Evolutionary conservation across 805 yeast species (phyloP).

Genomic region (Saccharomycopsis fermentans): DNA sequence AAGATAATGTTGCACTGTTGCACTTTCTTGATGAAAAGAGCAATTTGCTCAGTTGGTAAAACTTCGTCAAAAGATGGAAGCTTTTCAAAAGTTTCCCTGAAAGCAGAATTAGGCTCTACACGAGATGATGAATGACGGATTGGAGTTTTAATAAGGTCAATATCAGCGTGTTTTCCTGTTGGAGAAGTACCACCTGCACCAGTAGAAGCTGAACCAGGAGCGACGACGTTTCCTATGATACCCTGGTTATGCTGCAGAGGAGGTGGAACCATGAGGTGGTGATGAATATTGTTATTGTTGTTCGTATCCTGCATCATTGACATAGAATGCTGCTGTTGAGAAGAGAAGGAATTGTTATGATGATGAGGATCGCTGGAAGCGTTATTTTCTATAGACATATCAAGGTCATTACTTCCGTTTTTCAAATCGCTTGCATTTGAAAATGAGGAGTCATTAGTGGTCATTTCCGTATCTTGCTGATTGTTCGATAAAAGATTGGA

Average conservation of each 20-base stretch:
- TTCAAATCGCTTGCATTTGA: not conserved
- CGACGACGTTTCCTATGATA: constrained; percentile 11
- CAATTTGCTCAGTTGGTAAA: constrained; percentile 67
- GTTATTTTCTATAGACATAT: not conserved
- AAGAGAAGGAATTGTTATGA: not conserved
- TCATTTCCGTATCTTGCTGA: not conserved
- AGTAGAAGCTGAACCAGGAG: constrained; percentile 36
- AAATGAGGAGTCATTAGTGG: not conserved
- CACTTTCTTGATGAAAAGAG: constrained; percentile 74
- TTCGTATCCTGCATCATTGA: not conserved
- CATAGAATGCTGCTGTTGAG: constrained; percentile 1
- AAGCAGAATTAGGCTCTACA: constrained; percentile 64
- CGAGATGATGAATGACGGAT: constrained; percentile 88
- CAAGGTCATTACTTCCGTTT: not conserved
- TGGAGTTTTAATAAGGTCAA: constrained; percentile 77
- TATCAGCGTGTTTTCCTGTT: constrained; percentile 54
- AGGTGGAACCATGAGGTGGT: not conserved
- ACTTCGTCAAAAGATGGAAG: constrained; percentile 87
- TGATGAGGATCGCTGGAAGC: not conserved
- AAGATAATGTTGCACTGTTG: constrained; percentile 93
- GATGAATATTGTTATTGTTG: not conserved
- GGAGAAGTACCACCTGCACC: constrained; percentile 52
- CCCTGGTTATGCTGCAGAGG: not conserved
- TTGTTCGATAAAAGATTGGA: constrained; percentile 8
- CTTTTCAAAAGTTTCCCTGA: constrained; percentile 51